Percentiles rank a stretch among this genome's conserved stretches.
phyloP scores from a whole-genome alignment of 2,329 filamentous ascomycete species.

The Cytospora piceae region DNA sequence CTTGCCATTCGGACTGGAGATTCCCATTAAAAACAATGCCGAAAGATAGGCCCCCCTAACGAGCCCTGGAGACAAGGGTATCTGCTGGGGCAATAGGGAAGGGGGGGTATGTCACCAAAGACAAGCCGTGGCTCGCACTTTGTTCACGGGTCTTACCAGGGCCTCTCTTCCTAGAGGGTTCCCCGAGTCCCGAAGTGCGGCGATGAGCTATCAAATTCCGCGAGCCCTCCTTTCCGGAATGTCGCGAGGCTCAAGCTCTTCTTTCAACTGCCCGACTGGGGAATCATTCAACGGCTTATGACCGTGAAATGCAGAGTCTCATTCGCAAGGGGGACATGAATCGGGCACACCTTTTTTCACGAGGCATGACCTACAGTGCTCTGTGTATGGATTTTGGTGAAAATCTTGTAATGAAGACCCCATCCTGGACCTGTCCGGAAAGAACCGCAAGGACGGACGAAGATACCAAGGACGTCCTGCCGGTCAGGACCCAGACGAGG shows the following conservation, averaged over 20 bases:
- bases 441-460: neutral
- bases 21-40: neutral
- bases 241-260: no score
- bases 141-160: neutral
- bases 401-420: constrained; percentile 3
- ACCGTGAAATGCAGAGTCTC: neutral
- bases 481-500: neutral
- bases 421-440: neutral
- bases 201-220: neutral
- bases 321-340: neutral
- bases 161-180: neutral
- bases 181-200: neutral
- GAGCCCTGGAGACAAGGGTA: neutral
- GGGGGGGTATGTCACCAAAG: constrained; percentile 10
- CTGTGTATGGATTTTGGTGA: constrained; percentile 1
- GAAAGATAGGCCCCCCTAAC: constrained; percentile 8
- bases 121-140: neutral
- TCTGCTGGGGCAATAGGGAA: constrained; percentile 12
- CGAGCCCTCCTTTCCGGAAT: neutral
- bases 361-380: neutral
- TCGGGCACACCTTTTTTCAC: neutral
- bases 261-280: neutral
- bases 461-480: neutral
- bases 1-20: constrained; percentile 23
- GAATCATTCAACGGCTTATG: neutral